Percentiles rank a stretch among this genome's conserved stretches.
Conservation (phyloP, 2,329 filamentous ascomycete species). For the Nectriaceae sp. region DNA sequence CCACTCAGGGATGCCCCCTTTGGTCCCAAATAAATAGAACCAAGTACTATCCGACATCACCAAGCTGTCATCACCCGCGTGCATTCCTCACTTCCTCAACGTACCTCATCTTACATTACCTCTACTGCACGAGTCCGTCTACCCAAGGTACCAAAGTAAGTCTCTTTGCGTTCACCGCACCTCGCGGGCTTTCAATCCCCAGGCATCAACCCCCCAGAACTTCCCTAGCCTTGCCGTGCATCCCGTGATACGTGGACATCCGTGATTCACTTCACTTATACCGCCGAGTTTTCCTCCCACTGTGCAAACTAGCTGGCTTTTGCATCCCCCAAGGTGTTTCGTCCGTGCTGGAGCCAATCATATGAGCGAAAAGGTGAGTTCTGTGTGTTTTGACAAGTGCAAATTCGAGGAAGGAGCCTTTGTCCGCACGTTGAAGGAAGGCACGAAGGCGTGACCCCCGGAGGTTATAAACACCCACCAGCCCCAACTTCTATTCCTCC, state of each 20-base stretch:
- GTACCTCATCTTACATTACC: no score
- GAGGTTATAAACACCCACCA: neutral
- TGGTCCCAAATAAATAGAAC: no score
- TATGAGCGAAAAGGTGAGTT: neutral
- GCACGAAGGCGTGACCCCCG: neutral
- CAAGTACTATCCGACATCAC: no score
- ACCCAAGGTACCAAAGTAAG: no score
- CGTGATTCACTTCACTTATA: neutral
- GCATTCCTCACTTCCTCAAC: no score
- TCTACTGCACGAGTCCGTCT: no score
- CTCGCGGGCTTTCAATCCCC: no score
- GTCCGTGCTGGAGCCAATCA: neutral
- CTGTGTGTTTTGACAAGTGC: neutral
- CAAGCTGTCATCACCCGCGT: no score
- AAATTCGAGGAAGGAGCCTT: neutral
- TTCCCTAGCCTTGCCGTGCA: no score
- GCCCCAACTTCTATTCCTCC: conserved; percentile 1
- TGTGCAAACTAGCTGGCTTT: neutral
- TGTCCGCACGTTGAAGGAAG: neutral
- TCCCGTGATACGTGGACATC: neutral
- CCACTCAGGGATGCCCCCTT: no score
- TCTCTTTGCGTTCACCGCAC: no score
- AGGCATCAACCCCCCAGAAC: no score
- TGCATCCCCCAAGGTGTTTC: conserved; percentile 1
- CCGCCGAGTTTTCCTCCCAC: neutral